phyloP scores from a whole-genome alignment of 352 stramenopile genomes.

The Paralagenidium karlingii region DNA sequence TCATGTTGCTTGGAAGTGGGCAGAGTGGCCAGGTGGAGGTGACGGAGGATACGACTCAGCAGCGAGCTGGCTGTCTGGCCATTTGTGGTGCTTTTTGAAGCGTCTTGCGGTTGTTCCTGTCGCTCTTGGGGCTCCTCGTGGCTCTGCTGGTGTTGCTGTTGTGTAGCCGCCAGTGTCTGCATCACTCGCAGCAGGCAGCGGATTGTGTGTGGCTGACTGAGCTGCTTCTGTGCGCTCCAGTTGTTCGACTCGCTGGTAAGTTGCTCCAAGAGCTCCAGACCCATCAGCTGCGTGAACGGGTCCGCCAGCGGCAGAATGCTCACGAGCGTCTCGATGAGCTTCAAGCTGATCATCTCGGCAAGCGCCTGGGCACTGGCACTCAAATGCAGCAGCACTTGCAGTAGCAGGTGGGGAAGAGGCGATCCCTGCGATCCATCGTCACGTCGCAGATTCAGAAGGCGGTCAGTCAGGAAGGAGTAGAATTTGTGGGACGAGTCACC shows the following conservation, averaged over 20 bases:
- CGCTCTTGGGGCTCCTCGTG: no score
- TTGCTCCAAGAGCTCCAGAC: conserved; percentile 9
- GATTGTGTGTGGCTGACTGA: no score
- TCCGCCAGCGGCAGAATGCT: conserved; percentile 5
- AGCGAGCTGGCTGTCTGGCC: no score
- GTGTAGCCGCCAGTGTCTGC: no score
- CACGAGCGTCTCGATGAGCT: conserved; percentile 4
- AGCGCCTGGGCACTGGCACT: conserved; percentile 3
- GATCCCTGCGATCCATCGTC: conserved; percentile 3
- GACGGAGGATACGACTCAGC: no score
- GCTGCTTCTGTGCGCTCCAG: no score
- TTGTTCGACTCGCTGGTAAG: background rate
- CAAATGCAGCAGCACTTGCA: conserved; percentile 7
- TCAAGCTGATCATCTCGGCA: conserved; percentile 1
- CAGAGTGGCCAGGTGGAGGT: no score
- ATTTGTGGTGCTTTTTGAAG: no score
- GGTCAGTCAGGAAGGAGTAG: conserved; percentile 6
- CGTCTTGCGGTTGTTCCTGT: no score
- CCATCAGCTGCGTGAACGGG: conserved; percentile 2
- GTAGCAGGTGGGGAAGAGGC: conserved; percentile 8
- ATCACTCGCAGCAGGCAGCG: no score
- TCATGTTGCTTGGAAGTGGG: no score
- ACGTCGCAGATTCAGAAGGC: background rate
- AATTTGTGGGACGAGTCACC: conserved; percentile 4
- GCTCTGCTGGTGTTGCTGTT: no score